Percentiles rank a stretch among this genome's conserved stretches.
Conservation (phyloP, 2,329 filamentous ascomycete species). For the Colletotrichum sp. region DNA sequence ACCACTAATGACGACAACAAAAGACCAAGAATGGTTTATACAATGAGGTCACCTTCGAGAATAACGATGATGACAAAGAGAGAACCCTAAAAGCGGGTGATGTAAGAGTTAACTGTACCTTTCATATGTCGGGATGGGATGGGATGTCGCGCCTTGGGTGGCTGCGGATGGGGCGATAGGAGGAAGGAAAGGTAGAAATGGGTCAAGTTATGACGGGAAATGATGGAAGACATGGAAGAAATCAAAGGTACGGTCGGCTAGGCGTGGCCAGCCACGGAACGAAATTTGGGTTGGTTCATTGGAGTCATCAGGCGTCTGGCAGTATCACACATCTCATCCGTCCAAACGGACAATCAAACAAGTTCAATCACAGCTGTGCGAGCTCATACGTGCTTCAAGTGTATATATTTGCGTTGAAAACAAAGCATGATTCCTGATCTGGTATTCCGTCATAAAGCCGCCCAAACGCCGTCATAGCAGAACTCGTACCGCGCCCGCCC, state of each 20-base stretch:
- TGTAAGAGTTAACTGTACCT: slow-evolving; percentile 12
- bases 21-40: neutral
- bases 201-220: neutral
- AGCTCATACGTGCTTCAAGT: neutral
- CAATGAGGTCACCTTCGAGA: neutral
- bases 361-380: neutral
- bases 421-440: neutral
- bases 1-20: neutral
- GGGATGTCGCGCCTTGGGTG: neutral
- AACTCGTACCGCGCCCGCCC: neutral
- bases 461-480: slow-evolving; percentile 1
- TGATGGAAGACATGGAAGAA: neutral
- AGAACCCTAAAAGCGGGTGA: neutral
- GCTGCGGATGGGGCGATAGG: neutral
- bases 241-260: neutral
- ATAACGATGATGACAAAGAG: neutral
- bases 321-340: slow-evolving; percentile 14
- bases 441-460: slow-evolving; percentile 1
- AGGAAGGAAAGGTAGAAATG: neutral
- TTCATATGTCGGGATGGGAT: neutral
- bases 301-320: neutral
- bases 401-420: neutral
- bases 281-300: neutral
- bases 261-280: neutral
- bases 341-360: neutral